Base-by-base conservation (phyloP, 208 protist genomes). In the Crithidia mellificae region DNA sequence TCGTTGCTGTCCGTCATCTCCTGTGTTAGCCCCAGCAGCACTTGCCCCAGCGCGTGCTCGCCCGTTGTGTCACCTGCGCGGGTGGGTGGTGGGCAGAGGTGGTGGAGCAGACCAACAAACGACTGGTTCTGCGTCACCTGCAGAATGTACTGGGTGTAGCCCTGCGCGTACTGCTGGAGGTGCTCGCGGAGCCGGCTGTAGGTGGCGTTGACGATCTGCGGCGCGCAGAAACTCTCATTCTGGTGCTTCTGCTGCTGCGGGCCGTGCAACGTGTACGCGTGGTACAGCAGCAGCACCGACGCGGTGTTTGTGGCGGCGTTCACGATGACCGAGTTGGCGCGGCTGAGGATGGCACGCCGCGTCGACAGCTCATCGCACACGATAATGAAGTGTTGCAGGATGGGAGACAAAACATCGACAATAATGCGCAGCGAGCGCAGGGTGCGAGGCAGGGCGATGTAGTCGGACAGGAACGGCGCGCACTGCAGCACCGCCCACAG, bases 361-460 rank as follows among this genome's bases (percentile, higher is more conserved):
- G 78, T 69, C 27, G 69, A 69, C 20, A 96, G 76, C 17, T 71
- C 67, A 15, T 85, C 77, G 71, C 84, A 91, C 20, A 81, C 84
- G 27, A 96, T 74, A n/a, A 93, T 52, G 71, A 92, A 92, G 72
- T 96, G 91, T 69, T 96, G 91, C 41, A 96, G 74, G 24, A 88
- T 55, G 0, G 91, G 91, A 19, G 83, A 87, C 11, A 93, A 47
- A 1, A 96, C 77, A 59, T 96, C 91, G 36, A 91, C 84, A 17
- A 92, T 68, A 53, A 96, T 67, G 49, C 91, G 85, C 62, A 96
- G 72, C 29, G 67, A 59, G 12, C 84, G 80, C 25, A 96, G 70
- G 3, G 80, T 77, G 8, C 78, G 78, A 9, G 73, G 56, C 5
- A 91, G 34, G 7, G 63, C 51, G 2, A 96, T 20, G 65, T 93